phyloP scores from a whole-genome alignment of 2,329 filamentous ascomycete species.

The Exophiala lecanii-corni region DNA sequence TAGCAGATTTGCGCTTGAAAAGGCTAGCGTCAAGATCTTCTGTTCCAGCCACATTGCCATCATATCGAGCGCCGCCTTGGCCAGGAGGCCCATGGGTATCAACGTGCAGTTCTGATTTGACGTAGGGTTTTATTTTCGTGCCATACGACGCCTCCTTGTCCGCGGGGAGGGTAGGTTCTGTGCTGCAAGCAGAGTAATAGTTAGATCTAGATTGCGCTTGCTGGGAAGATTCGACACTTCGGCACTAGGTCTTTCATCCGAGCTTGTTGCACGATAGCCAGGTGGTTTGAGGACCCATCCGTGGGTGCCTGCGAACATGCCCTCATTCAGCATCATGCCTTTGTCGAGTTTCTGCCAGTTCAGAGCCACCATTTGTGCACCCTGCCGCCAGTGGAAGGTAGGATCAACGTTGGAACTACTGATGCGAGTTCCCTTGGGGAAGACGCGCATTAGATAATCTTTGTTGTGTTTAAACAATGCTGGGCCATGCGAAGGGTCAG shows the following conservation, averaged over 20 bases:
- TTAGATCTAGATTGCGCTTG: constrained; percentile 59
- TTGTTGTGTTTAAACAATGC: constrained; percentile 77
- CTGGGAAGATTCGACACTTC: constrained; percentile 36
- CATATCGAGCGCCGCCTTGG: constrained; percentile 32
- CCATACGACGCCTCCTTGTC: constrained; percentile 34
- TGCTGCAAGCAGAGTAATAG: constrained; percentile 69
- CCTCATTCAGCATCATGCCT: constrained; percentile 94
- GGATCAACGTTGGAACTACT: constrained; percentile 84
- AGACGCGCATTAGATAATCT: constrained; percentile 77
- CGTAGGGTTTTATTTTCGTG: constrained; percentile 63
- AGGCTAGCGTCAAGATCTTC: constrained; percentile 42
- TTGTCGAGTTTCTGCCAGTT: constrained; percentile 93
- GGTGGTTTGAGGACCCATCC: constrained; percentile 84
- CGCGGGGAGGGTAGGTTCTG: constrained; percentile 68
- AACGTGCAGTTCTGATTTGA: constrained; percentile 77
- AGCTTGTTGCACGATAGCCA: constrained; percentile 54
- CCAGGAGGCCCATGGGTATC: constrained; percentile 51
- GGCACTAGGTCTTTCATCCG: constrained; percentile 20
- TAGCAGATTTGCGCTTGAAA: constrained; percentile 55
- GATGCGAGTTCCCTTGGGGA: constrained; percentile 77
- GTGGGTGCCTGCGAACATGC: constrained; percentile 75
- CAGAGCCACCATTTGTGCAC: constrained; percentile 83
- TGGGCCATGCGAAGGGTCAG: constrained; percentile 44
- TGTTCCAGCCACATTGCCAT: constrained; percentile 42
- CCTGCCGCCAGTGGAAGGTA: constrained; percentile 77